These are phyloP conservation scores for Cytospora leucostoma DNA, from an alignment of 2,329 filamentous ascomycete genomes.

Conservation along the genomic window DNA sequence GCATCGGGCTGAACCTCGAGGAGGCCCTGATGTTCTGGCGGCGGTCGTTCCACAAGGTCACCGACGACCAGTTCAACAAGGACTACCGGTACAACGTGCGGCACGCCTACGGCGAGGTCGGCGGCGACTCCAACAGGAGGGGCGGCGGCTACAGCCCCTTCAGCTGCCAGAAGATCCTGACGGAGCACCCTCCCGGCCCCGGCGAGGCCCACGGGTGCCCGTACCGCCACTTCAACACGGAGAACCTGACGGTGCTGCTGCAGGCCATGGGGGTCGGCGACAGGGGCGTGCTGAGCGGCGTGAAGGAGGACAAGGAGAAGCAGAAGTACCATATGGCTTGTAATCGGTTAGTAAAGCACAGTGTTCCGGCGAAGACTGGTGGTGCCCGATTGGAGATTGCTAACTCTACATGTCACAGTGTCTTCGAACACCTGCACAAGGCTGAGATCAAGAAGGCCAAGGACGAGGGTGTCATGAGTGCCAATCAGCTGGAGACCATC, in stretches of 20 bases:
- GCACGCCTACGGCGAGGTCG: slow-evolving; percentile 93
- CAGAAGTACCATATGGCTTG: slow-evolving; percentile 93
- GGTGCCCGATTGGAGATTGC: not conserved
- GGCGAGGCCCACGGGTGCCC: slow-evolving; percentile 96
- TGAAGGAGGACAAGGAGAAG: slow-evolving; percentile 86
- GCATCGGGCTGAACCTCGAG: slow-evolving; percentile 87
- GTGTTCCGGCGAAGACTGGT: not conserved
- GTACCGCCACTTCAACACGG: slow-evolving; percentile 86
- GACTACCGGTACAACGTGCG: slow-evolving; percentile 97
- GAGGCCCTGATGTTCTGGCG: slow-evolving; percentile 94
- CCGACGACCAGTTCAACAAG: slow-evolving; percentile 95
- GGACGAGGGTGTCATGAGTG: slow-evolving; percentile 70
- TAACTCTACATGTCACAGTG: slow-evolving; percentile 46
- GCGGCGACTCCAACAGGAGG: slow-evolving; percentile 84
- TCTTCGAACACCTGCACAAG: slow-evolving; percentile 88
- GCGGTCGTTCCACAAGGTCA: slow-evolving; percentile 78
- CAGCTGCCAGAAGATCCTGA: slow-evolving; percentile 93
- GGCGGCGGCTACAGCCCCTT: slow-evolving; percentile 87
- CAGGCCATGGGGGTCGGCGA: slow-evolving; percentile 80
- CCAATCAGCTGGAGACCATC: slow-evolving; percentile 86
- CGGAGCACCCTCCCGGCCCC: slow-evolving; percentile 80
- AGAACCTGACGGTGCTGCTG: slow-evolving; percentile 78
- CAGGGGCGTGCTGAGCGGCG: slow-evolving; percentile 72
- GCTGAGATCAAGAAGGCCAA: slow-evolving; percentile 74
- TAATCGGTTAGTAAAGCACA: slow-evolving; percentile 63